phyloP scores from a whole-genome alignment of 2,329 filamentous ascomycete genomes.

The Nakataea oryzae region DNA sequence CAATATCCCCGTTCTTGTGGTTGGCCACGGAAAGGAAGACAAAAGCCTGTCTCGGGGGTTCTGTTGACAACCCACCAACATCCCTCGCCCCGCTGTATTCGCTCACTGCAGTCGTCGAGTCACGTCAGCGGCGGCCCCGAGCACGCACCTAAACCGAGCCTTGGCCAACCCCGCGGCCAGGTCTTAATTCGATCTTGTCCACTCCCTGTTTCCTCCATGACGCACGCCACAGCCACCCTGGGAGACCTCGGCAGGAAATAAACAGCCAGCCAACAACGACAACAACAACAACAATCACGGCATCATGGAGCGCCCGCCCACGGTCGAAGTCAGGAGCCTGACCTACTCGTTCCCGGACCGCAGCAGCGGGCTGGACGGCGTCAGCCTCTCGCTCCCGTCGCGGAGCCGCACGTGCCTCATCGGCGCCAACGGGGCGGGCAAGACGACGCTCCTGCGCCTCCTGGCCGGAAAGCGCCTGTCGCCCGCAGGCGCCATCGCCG shows the following conservation, averaged over 20 bases:
- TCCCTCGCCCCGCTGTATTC: too few species aligned
- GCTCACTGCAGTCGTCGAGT: too few species aligned
- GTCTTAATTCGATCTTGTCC: too few species aligned
- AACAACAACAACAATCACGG: slow-evolving; percentile 1
- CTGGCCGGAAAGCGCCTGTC: slow-evolving; percentile 92
- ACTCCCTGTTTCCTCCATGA: background rate
- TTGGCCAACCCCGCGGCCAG: too few species aligned
- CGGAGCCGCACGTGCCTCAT: slow-evolving; percentile 84
- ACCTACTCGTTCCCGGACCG: slow-evolving; percentile 86
- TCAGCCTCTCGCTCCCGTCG: slow-evolving; percentile 67
- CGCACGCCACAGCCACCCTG: background rate
- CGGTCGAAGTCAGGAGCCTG: slow-evolving; percentile 64
- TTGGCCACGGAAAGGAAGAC: too few species aligned
- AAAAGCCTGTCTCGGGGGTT: too few species aligned
- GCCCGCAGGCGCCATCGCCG: slow-evolving; percentile 60
- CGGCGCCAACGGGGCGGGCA: slow-evolving; percentile 62
- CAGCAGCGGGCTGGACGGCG: slow-evolving; percentile 63
- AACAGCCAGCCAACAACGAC: background rate
- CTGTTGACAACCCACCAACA: too few species aligned
- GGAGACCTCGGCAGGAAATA: background rate
- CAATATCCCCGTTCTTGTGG: too few species aligned
- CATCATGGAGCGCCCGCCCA: slow-evolving; percentile 26
- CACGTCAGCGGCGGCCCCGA: too few species aligned
- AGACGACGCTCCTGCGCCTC: slow-evolving; percentile 58
- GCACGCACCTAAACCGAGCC: too few species aligned